Evolutionary conservation across 2,329 filamentous ascomycete genomes (phyloP), one percentile per base, ranked within the genome.

Genomic region (Diaporthe sp.): DNA sequence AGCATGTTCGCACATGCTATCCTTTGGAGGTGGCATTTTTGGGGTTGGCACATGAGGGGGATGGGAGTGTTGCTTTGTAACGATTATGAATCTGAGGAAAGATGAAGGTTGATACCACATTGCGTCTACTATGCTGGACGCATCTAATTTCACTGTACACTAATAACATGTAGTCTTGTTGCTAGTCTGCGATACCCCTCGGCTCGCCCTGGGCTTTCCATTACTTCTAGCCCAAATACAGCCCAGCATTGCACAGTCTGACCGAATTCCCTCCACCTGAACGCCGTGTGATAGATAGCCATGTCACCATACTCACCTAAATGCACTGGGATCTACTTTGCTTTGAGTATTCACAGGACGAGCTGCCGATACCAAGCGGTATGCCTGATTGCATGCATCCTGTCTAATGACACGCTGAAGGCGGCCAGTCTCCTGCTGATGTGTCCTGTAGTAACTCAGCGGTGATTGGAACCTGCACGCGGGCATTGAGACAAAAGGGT

Each of bases 101-200:
- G n/a, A 39, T 37, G 58, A 31, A 61, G 28, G 61, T 73, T 65
- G 49, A 57, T 65, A 55, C 71, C 71, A 73, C n/a, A 55, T 42
- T 13, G n/a, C 47, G 71, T 63, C 58, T 63, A 55, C 47, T 63
- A 73, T 65, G 37, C 47, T 73, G 47, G 71, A 73, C 37, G 58
- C 25, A 42, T 73, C 37, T 73, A 65, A 73, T 73, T 34, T 22
- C 37, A 61, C 37, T 31, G 71, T 73, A 65, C 22, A 70, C 58
- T 73, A 65, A 73, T 65, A 73, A 3, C 61, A 65, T 65, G 60
- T 57, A 65, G 34, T 57, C n/a, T 57, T 47, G 47, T 55, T 65
- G 31, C 47, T 63, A 51, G 49, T 73, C 71, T 73, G 47, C 61
- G 71, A 65, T 55, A 65, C 71, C 71, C 63, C 20, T 39, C 10